Base-by-base conservation (phyloP, 345 rosid species). In the Kernera saxatilis region DNA sequence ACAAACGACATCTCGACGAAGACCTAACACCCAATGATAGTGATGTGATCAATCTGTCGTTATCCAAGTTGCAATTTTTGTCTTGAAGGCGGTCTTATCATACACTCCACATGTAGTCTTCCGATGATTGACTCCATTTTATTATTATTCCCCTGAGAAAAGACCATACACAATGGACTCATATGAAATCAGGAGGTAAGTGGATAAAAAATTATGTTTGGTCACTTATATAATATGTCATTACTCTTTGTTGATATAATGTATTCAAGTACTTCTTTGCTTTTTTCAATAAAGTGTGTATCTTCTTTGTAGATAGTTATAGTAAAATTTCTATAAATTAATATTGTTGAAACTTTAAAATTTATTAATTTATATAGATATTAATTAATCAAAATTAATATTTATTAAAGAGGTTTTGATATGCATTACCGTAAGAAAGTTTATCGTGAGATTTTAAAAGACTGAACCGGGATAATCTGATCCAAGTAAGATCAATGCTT, bases 21-120 rank as follows among this genome's bases (percentile, higher is more conserved):
- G 71, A 72, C 71, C 77, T 64, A 72, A 72, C 71, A 55, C 33
- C 65, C 32, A 54, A 54, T 72, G 41, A 72, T 54, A 72, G 55
- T 55, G 65, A 72, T 51, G 54, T 25, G n/a, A 72, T 72, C 17
- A 44, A 35, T 55, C 33, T 64, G 18, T 55, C 50, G 6, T 33
- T 64, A 64, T 64, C 71, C 70, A 43, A 62, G 22, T 62, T 62
- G 70, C 46, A n/a, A 72, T 32, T 62, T 27, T 63, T 63, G 76
- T 72, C 63, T 29, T 44, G 41, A 29, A 44, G 41, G 18, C 40
- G 25, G 19, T 29, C 54, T 51, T 10, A 52, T 52, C 62, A 63
- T 32, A 72, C 36, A 36, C 8, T 62, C 76, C 76, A 72, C 76
- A 72, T 62, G 70, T 62, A 29, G 23, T 29, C 14, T 52, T 62